Conservation (phyloP, 179 eudicot genomes). For the Silene coronaria region DNA sequence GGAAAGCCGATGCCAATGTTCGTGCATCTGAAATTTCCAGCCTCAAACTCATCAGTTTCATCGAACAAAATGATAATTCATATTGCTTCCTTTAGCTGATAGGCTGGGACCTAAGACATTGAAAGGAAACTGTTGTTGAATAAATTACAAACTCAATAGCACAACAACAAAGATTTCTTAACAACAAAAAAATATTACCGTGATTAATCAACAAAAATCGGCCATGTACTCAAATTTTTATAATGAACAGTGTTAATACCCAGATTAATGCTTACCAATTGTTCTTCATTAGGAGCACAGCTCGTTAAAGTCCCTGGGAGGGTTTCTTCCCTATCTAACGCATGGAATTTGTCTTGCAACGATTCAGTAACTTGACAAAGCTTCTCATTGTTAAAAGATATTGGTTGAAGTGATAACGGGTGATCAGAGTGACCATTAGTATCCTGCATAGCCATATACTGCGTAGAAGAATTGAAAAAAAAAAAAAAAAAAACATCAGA, state of each 20-base stretch:
- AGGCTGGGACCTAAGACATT: slow-evolving; percentile 24
- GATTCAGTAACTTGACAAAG: slow-evolving; percentile 21
- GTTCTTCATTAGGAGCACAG: slow-evolving; percentile 28
- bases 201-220: not conserved
- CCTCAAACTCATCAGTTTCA: no score
- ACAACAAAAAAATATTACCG: no score
- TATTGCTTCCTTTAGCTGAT: slow-evolving; percentile 27
- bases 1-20: no score
- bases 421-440: slow-evolving; percentile 11
- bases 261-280: slow-evolving; percentile 32
- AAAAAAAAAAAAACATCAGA: not conserved
- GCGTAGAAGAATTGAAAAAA: slow-evolving; percentile 8
- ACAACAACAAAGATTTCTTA: no score
- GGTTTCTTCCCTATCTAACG: slow-evolving; percentile 15
- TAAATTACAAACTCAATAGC: no score
- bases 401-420: slow-evolving; percentile 14
- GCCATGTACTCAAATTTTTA: not conserved
- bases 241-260: no score
- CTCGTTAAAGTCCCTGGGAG: slow-evolving; percentile 25
- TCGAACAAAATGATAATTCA: not conserved
- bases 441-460: slow-evolving; percentile 37
- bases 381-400: slow-evolving; percentile 16
- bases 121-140: not conserved
- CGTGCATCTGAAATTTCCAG: no score
- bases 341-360: slow-evolving; percentile 22